A percentile compares a stretch with the other conserved stretches of the same genome.
These are phyloP conservation scores for Chimonanthus salicifolius DNA, from an alignment of 164 flowering plant species.

Conservation along the genomic window DNA sequence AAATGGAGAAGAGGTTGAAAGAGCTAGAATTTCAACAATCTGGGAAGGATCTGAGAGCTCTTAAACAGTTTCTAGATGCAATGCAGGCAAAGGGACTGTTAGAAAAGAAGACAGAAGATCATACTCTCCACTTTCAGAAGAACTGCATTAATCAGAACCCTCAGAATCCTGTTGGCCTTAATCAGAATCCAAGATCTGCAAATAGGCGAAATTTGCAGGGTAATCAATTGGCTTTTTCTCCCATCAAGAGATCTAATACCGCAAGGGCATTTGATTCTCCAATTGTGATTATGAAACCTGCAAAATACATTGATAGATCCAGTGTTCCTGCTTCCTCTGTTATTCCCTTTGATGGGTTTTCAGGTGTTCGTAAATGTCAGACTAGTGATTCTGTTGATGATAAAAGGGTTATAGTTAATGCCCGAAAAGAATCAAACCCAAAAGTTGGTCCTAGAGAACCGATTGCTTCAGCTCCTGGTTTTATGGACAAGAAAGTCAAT, in stretches of 20 bases:
- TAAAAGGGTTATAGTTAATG: neutral
- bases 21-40: conserved; percentile 70
- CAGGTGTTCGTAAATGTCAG: conserved; percentile 19
- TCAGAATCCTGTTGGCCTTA: conserved; percentile 7
- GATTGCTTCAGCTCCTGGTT: conserved; percentile 18
- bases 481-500: conserved; percentile 36
- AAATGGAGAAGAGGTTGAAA: conserved; percentile 78
- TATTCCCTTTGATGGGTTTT: conserved; percentile 14
- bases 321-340: conserved; percentile 17
- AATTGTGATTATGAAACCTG: conserved; percentile 36
- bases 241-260: conserved; percentile 31
- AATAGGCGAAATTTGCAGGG: conserved; percentile 12
- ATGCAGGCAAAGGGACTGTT: conserved; percentile 55
- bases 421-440: conserved; percentile 22
- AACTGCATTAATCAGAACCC: conserved; percentile 15
- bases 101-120: conserved; percentile 35
- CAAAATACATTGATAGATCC: conserved; percentile 23
- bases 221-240: neutral
- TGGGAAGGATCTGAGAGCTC: conserved; percentile 90
- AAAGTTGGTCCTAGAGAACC: conserved; percentile 28
- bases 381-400: neutral
- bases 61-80: conserved; percentile 84
- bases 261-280: conserved; percentile 31
- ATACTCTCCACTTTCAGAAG: conserved; percentile 26
- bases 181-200: conserved; percentile 25